Base-by-base conservation (phyloP, 768 basidiomycete genomes). In the Tephrocybe rancida region DNA sequence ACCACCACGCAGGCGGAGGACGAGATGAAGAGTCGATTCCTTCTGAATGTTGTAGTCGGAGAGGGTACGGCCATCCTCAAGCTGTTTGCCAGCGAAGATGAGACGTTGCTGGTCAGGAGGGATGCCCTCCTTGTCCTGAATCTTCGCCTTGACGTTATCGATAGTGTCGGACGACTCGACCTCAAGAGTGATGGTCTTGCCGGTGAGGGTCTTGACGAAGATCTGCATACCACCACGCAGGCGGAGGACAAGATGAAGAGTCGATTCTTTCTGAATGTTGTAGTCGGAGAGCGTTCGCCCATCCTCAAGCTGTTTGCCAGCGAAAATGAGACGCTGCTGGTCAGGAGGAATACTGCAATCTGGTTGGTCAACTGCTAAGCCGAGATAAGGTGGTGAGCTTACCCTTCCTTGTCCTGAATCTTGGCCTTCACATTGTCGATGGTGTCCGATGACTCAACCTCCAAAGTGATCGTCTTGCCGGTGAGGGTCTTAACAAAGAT, bases 241-340 rank as follows among this genome's bases (percentile, higher is more conserved):
- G n/a, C n/a, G n/a, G n/a, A n/a, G n/a, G n/a, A n/a, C n/a, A n/a
- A n/a, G n/a, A n/a, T n/a, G n/a, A n/a, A n/a, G n/a, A n/a, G n/a
- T n/a, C n/a, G 88, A 91, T 75, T 96, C 93, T 77, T 95, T 95
- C 82, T 96, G 94, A 61, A 96, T 95, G 69, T 94, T 92, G 68
- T 93, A 92, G 61, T 91, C 90, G 7, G 88, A 90, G 0, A 93
- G 78, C 3, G 90, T 96, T 44, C 94, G 87, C 3, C 95, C 95
- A 64, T 97, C 95, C 70, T 96, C 94, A 24, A 97, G 83, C 69
- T 95, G 94, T 75, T 96, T 95, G 55, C 94, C 94, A 42, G 94
- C 94, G 59, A 95, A 96, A 77, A 96, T 96, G n/a, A 96, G 74
- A 58, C 95, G 92, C 67, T 95, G 92, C 63, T 93, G 93, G 73